Conservation (phyloP, 1,284 basidiomycete species). For the Ceratobasidium sp. region DNA sequence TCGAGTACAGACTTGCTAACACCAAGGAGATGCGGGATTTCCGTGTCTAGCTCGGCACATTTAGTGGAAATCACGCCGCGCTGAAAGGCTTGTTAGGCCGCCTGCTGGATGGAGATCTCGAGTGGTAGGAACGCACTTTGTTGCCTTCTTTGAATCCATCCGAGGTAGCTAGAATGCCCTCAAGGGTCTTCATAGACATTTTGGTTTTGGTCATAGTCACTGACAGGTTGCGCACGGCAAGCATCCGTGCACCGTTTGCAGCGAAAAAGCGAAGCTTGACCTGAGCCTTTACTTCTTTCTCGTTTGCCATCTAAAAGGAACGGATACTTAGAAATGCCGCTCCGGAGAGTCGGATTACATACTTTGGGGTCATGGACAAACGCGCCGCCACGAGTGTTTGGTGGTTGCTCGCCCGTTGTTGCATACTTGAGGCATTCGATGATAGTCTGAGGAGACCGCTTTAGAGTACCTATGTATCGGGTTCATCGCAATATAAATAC, state of each 20-base stretch:
- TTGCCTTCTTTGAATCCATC: slow-evolving; percentile 70
- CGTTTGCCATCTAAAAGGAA: slow-evolving; percentile 82
- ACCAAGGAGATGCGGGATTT: slow-evolving; percentile 93
- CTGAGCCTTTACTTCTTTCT: slow-evolving; percentile 98
- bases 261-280: slow-evolving; percentile 94
- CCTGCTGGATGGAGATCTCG: background rate
- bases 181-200: slow-evolving; percentile 97
- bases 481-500: slow-evolving; percentile 53
- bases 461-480: background rate
- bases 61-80: slow-evolving; percentile 92
- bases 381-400: slow-evolving; percentile 97
- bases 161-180: slow-evolving; percentile 82
- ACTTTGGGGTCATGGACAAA: slow-evolving; percentile 96
- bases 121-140: slow-evolving; percentile 64
- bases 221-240: slow-evolving; percentile 92
- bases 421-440: slow-evolving; percentile 99
- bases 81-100: slow-evolving; percentile 58
- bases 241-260: slow-evolving; percentile 87
- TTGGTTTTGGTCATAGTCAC: slow-evolving; percentile 93
- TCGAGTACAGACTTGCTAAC: slow-evolving; percentile 97
- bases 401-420: slow-evolving; percentile 97
- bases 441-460: slow-evolving; percentile 68
- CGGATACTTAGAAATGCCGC: too few species aligned
- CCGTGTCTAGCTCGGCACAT: slow-evolving; percentile 94
- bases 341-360: slow-evolving; percentile 34